phyloP scores from a whole-genome alignment of 2,329 filamentous ascomycete genomes.

The Ophiostoma pallidulum region DNA sequence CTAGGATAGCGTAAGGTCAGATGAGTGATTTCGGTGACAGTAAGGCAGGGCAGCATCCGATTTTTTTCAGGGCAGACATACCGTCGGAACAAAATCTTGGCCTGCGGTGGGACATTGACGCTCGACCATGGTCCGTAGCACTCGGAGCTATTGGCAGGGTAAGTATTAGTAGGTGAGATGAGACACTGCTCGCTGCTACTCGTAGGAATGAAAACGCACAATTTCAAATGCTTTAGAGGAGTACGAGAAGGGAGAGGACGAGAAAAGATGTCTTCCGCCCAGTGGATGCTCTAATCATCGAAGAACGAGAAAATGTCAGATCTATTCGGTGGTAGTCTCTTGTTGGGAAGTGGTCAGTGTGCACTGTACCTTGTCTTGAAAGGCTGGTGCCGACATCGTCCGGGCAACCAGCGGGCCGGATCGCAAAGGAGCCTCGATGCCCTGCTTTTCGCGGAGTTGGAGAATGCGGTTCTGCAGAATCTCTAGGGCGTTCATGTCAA shows the following conservation, averaged over 20 bases:
- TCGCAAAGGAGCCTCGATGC: conserved; percentile 27
- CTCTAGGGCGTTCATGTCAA: conserved; percentile 48
- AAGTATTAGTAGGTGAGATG: not conserved
- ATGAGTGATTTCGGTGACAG: no score
- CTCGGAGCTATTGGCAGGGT: conserved; percentile 30
- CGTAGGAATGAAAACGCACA: conserved; percentile 1
- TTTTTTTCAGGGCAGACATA: no score
- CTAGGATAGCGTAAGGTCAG: no score
- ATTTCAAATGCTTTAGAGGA: conserved; percentile 33
- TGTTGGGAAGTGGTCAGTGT: no score
- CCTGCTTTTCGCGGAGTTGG: conserved; percentile 41
- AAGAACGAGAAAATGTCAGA: conserved; percentile 11
- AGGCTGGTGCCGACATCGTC: conserved; percentile 20
- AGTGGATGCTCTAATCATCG: conserved; percentile 32
- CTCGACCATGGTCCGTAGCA: conserved; percentile 38
- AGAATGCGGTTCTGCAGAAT: conserved; percentile 38
- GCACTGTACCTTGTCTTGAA: conserved; percentile 20
- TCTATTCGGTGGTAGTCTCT: no score
- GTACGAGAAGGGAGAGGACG: conserved; percentile 43
- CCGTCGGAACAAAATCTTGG: conserved; percentile 46
- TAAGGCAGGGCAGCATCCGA: no score
- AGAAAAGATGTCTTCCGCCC: conserved; percentile 53
- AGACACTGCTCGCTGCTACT: no score
- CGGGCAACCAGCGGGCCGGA: conserved; percentile 26
- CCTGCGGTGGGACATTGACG: conserved; percentile 35